Conservation (phyloP, 768 basidiomycete genomes). For the Aureoboletus auriporus region DNA sequence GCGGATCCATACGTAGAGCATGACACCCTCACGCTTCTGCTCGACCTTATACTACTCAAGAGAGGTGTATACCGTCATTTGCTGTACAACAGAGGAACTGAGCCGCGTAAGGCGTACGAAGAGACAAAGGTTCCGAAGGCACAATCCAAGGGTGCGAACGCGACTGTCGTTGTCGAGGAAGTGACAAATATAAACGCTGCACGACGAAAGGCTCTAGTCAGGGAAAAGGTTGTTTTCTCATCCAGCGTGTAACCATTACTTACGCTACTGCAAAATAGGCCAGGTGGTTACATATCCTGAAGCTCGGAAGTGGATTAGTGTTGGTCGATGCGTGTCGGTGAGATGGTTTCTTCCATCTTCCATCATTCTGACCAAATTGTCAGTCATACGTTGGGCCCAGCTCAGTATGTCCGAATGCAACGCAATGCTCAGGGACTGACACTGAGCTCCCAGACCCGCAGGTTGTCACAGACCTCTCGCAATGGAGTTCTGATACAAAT, state of each 20-base stretch:
- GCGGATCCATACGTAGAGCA: conserved; percentile 89
- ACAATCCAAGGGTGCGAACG: background rate
- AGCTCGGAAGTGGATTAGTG: conserved; percentile 55
- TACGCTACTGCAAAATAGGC: conserved; percentile 42
- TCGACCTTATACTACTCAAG: conserved; percentile 82
- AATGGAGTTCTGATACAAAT: conserved; percentile 52
- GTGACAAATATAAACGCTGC: background rate
- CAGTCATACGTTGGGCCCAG: conserved; percentile 79
- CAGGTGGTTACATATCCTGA: conserved; percentile 56
- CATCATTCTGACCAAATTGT: background rate
- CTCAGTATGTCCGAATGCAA: conserved; percentile 41
- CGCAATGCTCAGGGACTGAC: background rate
- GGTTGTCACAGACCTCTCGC: conserved; percentile 34
- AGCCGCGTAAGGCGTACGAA: conserved; percentile 47
- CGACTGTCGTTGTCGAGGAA: background rate
- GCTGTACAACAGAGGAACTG: conserved; percentile 72
- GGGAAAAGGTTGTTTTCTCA: conserved; percentile 24
- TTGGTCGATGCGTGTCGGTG: conserved; percentile 70
- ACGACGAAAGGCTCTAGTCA: conserved; percentile 6
- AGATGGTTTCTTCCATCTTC: background rate
- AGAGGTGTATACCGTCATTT: conserved; percentile 78
- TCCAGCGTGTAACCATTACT: background rate
- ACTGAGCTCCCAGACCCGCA: conserved; percentile 34
- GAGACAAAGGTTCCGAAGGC: background rate
- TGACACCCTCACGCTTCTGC: conserved; percentile 63